These are phyloP conservation scores for Suhomyces guaymorum DNA, from an alignment of 1,139 yeast species.

Conservation along the genomic window DNA sequence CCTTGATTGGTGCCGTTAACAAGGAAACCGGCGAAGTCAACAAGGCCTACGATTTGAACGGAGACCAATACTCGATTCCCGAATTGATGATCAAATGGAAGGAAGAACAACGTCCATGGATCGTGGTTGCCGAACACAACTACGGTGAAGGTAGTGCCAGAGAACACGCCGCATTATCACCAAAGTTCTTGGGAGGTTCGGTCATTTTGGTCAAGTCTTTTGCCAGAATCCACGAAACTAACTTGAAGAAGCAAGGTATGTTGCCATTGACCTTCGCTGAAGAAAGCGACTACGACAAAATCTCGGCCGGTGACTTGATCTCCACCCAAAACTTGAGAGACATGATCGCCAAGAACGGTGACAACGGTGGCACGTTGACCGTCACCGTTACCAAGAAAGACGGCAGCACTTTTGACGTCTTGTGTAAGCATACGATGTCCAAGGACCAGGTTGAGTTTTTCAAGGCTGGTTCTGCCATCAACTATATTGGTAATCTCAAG, in stretches of 20 bases:
- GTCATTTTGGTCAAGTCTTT: conserved; percentile 89
- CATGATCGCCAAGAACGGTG: conserved; percentile 76
- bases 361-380: conserved; percentile 79
- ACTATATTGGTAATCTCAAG: conserved; percentile 75
- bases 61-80: conserved; percentile 79
- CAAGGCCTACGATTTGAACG: conserved; percentile 84
- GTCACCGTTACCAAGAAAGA: conserved; percentile 73
- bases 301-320: conserved; percentile 74
- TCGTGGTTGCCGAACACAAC: conserved; percentile 94
- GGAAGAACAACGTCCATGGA: conserved; percentile 81
- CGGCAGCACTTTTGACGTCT: conserved; percentile 70
- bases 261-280: conserved; percentile 89
- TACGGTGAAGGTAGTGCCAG: conserved; percentile 99
- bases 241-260: conserved; percentile 80
- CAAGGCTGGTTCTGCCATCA: conserved; percentile 96
- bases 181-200: conserved; percentile 89
- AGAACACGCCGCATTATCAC: conserved; percentile 97
- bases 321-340: conserved; percentile 78
- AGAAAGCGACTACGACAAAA: conserved; percentile 82
- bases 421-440: conserved; percentile 93
- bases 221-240: conserved; percentile 79
- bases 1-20: conserved; percentile 94
- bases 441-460: conserved; percentile 93
- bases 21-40: conserved; percentile 96
- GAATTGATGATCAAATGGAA: conserved; percentile 97